Evolutionary conservation across 2,329 filamentous ascomycete species (phyloP).

Genomic region (Ceratocystis diversiconidia): DNA sequence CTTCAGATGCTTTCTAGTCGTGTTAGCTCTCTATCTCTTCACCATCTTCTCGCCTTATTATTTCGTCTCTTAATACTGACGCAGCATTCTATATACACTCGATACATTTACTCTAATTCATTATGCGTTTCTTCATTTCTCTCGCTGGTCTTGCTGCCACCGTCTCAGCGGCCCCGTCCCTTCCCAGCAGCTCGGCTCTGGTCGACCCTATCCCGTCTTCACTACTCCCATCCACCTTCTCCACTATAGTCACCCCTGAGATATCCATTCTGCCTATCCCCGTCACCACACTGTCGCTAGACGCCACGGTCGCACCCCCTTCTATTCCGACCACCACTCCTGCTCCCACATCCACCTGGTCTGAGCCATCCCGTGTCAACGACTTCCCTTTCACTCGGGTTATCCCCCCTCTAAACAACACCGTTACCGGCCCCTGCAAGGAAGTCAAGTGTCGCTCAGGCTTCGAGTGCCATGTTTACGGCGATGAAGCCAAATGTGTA

Average conservation of each 20-base stretch:
- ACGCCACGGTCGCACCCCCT: background rate
- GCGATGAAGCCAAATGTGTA: conserved; percentile 9
- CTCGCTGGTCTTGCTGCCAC: conserved; percentile 3
- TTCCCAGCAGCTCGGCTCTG: background rate
- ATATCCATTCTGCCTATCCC: background rate
- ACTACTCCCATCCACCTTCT: background rate
- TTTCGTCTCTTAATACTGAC: background rate
- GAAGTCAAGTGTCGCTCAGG: conserved; percentile 15
- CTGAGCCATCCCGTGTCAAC: conserved; percentile 14
- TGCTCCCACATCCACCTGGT: conserved; percentile 9
- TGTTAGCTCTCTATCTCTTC: background rate
- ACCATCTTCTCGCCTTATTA: background rate
- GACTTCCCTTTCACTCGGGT: conserved; percentile 11
- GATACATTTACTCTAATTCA: background rate
- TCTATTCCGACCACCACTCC: background rate
- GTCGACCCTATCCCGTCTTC: background rate
- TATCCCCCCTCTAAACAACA: conserved; percentile 15
- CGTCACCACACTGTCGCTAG: background rate
- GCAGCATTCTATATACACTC: background rate
- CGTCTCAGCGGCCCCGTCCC: conserved; percentile 11
- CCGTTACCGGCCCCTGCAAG: conserved; percentile 13
- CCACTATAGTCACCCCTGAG: background rate
- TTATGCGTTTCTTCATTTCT: conserved; percentile 13
- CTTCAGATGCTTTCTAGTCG: background rate
- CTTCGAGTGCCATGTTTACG: conserved; percentile 17